phyloP scores from a whole-genome alignment of 208 protist genomes.

The Phytomonas francai region DNA sequence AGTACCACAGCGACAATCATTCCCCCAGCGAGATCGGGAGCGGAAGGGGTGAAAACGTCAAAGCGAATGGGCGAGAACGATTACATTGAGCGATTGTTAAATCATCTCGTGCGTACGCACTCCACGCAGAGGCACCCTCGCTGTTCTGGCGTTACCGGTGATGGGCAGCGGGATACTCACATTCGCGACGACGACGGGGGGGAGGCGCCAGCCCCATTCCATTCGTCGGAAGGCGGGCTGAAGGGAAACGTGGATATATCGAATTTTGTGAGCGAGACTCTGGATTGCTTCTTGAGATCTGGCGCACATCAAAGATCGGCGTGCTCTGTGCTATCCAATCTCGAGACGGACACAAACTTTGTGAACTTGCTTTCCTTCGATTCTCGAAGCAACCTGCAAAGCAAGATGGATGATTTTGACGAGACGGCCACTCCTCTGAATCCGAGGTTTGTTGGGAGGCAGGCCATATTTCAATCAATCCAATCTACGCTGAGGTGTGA shows the following conservation, averaged over 20 bases:
- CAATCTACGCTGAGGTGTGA: not conserved
- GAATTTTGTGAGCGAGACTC: constrained; percentile 30
- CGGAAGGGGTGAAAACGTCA: not conserved
- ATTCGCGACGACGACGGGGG: not conserved
- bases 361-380: constrained; percentile 29
- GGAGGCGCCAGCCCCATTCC: not conserved
- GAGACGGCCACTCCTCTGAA: constrained; percentile 16
- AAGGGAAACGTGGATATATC: constrained; percentile 21
- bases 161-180: constrained; percentile 3
- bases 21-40: not conserved
- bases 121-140: constrained; percentile 12
- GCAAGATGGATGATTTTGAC: constrained; percentile 6
- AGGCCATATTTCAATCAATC: constrained; percentile 30
- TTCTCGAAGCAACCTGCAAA: constrained; percentile 20
- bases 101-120: constrained; percentile 23
- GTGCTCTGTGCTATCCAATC: constrained; percentile 30
- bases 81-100: constrained; percentile 27
- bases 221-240: not conserved
- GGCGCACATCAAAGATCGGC: constrained; percentile 13
- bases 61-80: constrained; percentile 2
- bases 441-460: constrained; percentile 29
- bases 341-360: constrained; percentile 30
- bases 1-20: not conserved
- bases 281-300: constrained; percentile 26
- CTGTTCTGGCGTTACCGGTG: constrained; percentile 6